These are phyloP conservation scores for Silene conica DNA, from an alignment of 148 eudicot genomes.

Conservation along the genomic window DNA sequence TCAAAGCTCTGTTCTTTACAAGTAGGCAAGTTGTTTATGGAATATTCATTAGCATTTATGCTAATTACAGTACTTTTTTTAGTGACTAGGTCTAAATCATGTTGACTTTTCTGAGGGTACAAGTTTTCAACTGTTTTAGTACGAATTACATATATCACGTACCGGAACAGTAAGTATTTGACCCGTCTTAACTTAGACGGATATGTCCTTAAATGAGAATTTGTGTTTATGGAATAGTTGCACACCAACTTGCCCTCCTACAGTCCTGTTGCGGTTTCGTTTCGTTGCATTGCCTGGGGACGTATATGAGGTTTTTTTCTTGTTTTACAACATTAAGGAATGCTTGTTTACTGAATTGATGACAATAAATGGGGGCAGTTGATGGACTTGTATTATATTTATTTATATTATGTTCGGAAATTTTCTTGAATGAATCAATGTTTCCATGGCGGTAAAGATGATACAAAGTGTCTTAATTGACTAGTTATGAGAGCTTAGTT, in stretches of 20 bases:
- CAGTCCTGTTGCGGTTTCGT: background rate
- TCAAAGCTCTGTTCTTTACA: constrained; percentile 5
- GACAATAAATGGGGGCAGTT: background rate
- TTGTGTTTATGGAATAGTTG: background rate
- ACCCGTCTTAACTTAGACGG: too few species aligned
- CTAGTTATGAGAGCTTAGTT: constrained; percentile 13
- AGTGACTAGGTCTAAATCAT: constrained; percentile 18
- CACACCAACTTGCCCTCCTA: background rate
- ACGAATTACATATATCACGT: background rate
- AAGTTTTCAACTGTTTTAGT: constrained; percentile 6
- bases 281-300: background rate
- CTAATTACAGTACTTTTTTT: background rate
- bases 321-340: background rate
- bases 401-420: background rate
- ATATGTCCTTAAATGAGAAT: too few species aligned
- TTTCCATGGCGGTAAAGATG: background rate
- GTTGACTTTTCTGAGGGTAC: constrained; percentile 17
- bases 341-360: background rate
- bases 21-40: constrained; percentile 9
- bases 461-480: background rate
- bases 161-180: too few species aligned
- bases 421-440: background rate
- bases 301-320: background rate
- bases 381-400: background rate
- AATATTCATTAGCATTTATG: constrained; percentile 28